phyloP scores from a whole-genome alignment of 2,329 filamentous ascomycete genomes.

The Alternaria gansuensis region DNA sequence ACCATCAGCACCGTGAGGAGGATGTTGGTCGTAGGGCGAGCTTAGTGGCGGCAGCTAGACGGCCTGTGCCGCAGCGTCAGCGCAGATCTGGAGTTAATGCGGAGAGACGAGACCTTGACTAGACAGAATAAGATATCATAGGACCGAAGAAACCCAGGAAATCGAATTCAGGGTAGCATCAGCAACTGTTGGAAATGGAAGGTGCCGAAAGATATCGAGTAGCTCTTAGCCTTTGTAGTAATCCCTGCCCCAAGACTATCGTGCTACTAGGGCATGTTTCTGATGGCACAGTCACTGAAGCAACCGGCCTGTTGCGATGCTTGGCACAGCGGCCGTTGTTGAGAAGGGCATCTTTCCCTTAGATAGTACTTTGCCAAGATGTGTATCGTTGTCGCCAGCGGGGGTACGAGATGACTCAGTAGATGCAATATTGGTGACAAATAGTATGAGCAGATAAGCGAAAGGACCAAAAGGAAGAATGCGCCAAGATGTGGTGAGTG shows the following conservation, averaged over 20 bases:
- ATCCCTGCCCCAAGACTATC: not conserved
- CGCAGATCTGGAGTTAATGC: not conserved
- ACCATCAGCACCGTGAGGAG: constrained; percentile 2
- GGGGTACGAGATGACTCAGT: constrained; percentile 1
- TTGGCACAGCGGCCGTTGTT: not conserved
- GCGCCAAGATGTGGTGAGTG: not conserved
- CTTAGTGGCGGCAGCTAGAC: not conserved
- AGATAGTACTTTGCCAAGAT: constrained; percentile 1
- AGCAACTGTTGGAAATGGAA: not conserved
- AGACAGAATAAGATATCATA: not conserved
- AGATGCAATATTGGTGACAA: not conserved
- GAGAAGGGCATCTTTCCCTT: constrained; percentile 3
- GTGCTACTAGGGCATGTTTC: not conserved
- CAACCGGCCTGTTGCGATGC: not conserved
- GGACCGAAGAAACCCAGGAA: not conserved
- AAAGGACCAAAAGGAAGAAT: not conserved
- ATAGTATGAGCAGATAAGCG: not conserved
- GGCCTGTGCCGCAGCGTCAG: constrained; percentile 5
- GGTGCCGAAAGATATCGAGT: not conserved
- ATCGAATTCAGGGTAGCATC: not conserved
- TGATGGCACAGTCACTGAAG: not conserved
- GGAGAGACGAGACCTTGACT: not conserved
- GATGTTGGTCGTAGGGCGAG: not conserved
- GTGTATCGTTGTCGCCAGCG: not conserved
- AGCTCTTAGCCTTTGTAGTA: not conserved